Conservation (phyloP, 2,329 filamentous ascomycete species). For the Botrytis aclada region DNA sequence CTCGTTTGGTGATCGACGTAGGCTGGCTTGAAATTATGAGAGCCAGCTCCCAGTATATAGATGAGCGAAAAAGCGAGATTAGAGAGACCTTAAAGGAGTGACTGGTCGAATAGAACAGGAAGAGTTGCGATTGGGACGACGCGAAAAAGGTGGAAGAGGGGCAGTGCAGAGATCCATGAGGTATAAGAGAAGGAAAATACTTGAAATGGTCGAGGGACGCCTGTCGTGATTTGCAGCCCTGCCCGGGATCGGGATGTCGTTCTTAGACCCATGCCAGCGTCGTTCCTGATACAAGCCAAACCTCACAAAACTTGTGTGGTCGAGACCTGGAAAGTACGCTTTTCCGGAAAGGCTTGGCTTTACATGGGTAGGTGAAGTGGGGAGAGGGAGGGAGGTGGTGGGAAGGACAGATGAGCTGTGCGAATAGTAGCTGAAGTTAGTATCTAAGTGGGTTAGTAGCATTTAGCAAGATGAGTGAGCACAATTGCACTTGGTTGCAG, state of each 20-base stretch:
- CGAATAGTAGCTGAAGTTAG: constrained; percentile 18
- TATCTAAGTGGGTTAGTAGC: constrained; percentile 2
- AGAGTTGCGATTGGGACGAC: constrained; percentile 46
- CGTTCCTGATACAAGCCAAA: constrained; percentile 38
- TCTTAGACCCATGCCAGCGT: constrained; percentile 33
- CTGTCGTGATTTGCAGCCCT: constrained; percentile 31
- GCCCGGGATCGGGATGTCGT: constrained; percentile 36
- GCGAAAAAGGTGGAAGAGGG: constrained; percentile 45
- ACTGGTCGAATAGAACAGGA: constrained; percentile 45
- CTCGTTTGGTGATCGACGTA: constrained; percentile 43
- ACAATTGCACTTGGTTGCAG: constrained; percentile 15
- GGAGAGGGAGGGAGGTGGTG: neutral
- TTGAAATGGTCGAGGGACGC: constrained; percentile 40
- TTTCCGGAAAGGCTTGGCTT: constrained; percentile 30
- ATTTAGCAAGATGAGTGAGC: constrained; percentile 14
- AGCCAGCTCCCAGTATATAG: constrained; percentile 56
- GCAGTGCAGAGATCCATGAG: constrained; percentile 49
- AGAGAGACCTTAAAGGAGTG: constrained; percentile 48
- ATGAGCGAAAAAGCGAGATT: constrained; percentile 45
- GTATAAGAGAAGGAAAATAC: constrained; percentile 49
- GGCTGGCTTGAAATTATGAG: constrained; percentile 47
- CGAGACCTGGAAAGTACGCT: constrained; percentile 32
- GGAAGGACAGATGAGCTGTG: constrained; percentile 13
- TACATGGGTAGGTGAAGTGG: constrained; percentile 19
- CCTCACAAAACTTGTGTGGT: constrained; percentile 34